A percentile compares a stretch with the other conserved stretches of the same genome.
Conservation (phyloP, 495 filamentous ascomycete species). For the Neurospora tetrasperma region DNA sequence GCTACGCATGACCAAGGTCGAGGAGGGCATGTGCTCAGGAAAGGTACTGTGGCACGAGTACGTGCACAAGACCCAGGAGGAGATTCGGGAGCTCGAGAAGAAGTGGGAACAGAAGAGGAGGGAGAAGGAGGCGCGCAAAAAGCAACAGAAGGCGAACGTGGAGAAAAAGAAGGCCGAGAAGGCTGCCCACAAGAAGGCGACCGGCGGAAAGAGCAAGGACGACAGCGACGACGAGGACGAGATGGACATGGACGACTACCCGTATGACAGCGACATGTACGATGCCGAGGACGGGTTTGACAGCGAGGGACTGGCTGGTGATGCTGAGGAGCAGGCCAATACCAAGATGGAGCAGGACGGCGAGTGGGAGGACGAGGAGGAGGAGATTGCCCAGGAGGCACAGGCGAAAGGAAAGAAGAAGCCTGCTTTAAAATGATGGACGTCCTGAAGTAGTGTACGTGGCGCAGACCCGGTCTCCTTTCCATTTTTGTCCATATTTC, state of each 20-base stretch:
- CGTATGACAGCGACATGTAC: constrained; percentile 35
- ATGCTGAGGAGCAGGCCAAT: constrained; percentile 50
- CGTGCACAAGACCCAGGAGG: constrained; percentile 68
- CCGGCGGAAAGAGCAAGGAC: constrained; percentile 39
- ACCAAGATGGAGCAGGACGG: constrained; percentile 42
- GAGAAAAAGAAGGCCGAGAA: constrained; percentile 63
- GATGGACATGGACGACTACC: constrained; percentile 46
- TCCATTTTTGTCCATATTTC: background rate
- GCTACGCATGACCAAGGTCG: constrained; percentile 86
- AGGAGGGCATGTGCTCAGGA: constrained; percentile 84
- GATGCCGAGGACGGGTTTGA: constrained; percentile 47
- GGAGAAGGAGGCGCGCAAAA: constrained; percentile 73
- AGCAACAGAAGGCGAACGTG: constrained; percentile 75
- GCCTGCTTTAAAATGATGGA: background rate
- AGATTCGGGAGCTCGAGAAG: constrained; percentile 65
- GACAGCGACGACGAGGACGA: constrained; percentile 52
- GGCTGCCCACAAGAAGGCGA: constrained; percentile 39
- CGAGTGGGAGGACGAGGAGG: constrained; percentile 44
- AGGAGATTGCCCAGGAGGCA: constrained; percentile 24
- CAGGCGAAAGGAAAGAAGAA: background rate
- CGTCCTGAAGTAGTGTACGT: constrained; percentile 1
- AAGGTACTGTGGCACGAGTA: constrained; percentile 98
- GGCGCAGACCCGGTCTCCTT: background rate
- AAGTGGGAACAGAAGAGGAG: constrained; percentile 66
- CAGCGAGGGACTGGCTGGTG: constrained; percentile 43